phyloP scores from a whole-genome alignment of 495 filamentous ascomycete genomes.

The Penicillium macrosclerotiorum region DNA sequence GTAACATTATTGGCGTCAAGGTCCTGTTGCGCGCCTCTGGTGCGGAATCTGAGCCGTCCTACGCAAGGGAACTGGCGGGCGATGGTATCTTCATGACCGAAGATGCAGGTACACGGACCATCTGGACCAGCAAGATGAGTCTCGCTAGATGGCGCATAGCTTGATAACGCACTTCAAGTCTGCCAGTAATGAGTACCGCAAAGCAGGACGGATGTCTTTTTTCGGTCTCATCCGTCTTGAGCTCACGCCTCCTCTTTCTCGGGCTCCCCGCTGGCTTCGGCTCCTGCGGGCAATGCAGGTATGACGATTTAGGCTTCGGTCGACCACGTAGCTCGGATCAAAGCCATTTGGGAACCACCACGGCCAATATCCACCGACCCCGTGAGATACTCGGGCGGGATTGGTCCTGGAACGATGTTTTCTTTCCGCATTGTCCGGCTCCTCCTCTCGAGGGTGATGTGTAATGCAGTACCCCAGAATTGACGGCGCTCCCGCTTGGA shows the following conservation, averaged over 20 bases:
- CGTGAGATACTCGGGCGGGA: background rate
- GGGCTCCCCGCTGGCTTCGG: background rate
- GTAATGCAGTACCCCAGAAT: slow-evolving; percentile 9
- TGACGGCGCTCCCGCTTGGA: slow-evolving; percentile 10
- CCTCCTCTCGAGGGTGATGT: slow-evolving; percentile 2
- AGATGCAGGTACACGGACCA: slow-evolving; percentile 22
- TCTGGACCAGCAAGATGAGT: background rate
- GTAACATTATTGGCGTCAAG: background rate
- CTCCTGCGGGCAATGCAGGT: background rate
- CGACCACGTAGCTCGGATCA: background rate
- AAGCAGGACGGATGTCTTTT: too few species aligned
- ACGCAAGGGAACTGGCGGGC: slow-evolving; percentile 12
- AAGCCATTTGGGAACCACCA: too few species aligned
- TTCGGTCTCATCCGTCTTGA: background rate
- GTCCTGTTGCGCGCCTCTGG: background rate
- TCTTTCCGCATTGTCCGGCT: too few species aligned
- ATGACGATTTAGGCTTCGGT: background rate
- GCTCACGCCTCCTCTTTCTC: too few species aligned
- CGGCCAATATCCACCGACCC: background rate
- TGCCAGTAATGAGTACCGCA: background rate
- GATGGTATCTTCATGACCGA: background rate
- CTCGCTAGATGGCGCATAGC: background rate
- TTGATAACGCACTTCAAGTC: too few species aligned
- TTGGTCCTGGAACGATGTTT: background rate
- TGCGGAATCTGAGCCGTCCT: slow-evolving; percentile 5